Evolutionary conservation across 2,329 filamentous ascomycete genomes (phyloP), one percentile per base, ranked within the genome.

Genomic region (Clarireedia homoeocarpa): DNA sequence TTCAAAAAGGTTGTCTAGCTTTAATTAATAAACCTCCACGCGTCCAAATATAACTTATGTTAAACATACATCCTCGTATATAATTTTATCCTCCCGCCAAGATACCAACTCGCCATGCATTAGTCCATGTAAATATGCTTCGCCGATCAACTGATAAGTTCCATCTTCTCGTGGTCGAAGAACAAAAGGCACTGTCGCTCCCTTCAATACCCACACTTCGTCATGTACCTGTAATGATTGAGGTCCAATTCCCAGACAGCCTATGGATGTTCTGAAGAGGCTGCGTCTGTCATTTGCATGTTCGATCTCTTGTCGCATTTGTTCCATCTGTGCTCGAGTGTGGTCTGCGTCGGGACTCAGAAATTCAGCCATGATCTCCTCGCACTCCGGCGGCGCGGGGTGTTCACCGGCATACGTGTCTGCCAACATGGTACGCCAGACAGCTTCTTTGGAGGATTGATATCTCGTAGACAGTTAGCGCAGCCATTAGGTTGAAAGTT

Each of bases 21-120:
- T 30, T 10, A 30, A 30, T 9, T 10, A 30, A 30, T 7, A 30
- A 30, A 7, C 27, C 6, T 30, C 27, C 3, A 30, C 27, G 27
- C 27, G 4, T 30, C 27, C 27, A 10, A 7, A 30, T 2, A 30
- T 30, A 7, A 30, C 4, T 30, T 9, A 30, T 30, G 27, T 9
- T 30, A 30, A 30, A 30, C 27, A 30, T 30, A 9, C 27, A 30
- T 30, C 27, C 27, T 30, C 27, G 10, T 30, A 30, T 30, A 30
- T 9, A 10, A 30, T 30, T 30, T 7, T 30, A 14, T 17, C 38
- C 6, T 55, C 17, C 24, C 40, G 39, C 23, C 50, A 42, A 34
- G 53, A 40, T 6, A 59, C 34, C 6, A 46, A 55, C 49, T 60
- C 58, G 17, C 58, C 58, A 42, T 61, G 53, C 59, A 60, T 60